Conservation (phyloP, 2,329 filamentous ascomycete species). For the Sporothrix sp. region DNA sequence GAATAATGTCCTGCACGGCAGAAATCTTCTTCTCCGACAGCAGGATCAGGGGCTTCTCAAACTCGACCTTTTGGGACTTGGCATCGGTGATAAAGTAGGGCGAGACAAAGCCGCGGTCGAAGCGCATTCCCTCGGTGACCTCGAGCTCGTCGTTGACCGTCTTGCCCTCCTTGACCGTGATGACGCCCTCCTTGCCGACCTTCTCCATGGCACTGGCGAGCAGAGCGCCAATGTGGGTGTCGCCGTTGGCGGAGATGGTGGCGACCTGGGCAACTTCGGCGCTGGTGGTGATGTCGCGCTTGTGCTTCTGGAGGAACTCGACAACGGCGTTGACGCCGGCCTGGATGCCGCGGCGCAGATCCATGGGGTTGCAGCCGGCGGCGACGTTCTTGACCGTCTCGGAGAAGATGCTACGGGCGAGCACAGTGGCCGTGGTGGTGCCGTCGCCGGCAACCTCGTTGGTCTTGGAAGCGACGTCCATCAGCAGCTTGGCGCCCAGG, state of each 20-base stretch:
- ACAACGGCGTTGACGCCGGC: constrained; percentile 91
- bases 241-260: constrained; percentile 96
- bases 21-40: constrained; percentile 99
- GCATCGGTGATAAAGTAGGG: constrained; percentile 99
- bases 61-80: constrained; percentile 98
- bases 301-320: constrained; percentile 88
- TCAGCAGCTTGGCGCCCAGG: constrained; percentile 88
- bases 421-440: constrained; percentile 94
- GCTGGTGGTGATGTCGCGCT: constrained; percentile 95
- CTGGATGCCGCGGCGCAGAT: constrained; percentile 93
- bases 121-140: constrained; percentile 99
- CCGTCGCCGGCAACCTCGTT: constrained; percentile 98
- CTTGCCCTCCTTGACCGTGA: constrained; percentile 99
- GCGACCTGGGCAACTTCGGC: constrained; percentile 96
- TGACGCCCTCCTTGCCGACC: constrained; percentile 99
- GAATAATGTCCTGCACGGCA: constrained; percentile 96
- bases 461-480: constrained; percentile 98
- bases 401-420: constrained; percentile 96
- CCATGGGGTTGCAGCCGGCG: constrained; percentile 99
- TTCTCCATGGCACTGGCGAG: constrained; percentile 99
- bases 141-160: constrained; percentile 96
- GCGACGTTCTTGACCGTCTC: constrained; percentile 99
- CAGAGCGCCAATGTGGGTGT: constrained; percentile 86
- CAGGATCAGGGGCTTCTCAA: constrained; percentile 97
- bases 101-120: constrained; percentile 96